Percentiles rank a stretch among this genome's conserved stretches.
phyloP scores from a whole-genome alignment of 2,329 filamentous ascomycete species.

The Pseudogymnoascus sp. region DNA sequence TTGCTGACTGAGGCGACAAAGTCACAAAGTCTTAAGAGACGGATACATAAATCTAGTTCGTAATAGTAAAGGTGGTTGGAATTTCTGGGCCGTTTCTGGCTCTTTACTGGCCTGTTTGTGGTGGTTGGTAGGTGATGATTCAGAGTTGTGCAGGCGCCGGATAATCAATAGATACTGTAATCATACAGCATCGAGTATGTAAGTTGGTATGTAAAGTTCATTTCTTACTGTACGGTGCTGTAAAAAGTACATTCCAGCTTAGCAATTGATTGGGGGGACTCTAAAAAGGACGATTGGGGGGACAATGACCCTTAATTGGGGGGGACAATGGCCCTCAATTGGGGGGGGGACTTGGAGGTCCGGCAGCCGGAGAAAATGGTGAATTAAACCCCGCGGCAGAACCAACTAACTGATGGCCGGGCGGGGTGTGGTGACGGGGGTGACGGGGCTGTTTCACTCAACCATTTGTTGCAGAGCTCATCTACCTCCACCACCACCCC shows the following conservation, averaged over 20 bases:
- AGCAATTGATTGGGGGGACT: neutral
- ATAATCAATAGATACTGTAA: conserved; percentile 1
- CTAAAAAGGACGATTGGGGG: neutral
- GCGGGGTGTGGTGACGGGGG: neutral
- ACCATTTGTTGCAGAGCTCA: neutral
- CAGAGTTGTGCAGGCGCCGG: neutral
- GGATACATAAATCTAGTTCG: neutral
- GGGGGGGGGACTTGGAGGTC: neutral
- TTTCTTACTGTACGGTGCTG: neutral
- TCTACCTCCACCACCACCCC: too few relatives aligned
- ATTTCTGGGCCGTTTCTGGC: neutral
- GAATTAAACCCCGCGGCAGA: neutral
- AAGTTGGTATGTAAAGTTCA: neutral
- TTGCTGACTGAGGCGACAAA: neutral
- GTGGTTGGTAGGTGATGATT: neutral
- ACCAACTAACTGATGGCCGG: neutral
- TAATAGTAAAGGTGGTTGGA: neutral
- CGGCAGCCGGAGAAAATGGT: neutral
- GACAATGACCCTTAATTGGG: neutral
- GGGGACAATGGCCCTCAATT: neutral
- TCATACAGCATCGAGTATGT: neutral
- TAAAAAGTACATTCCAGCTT: neutral
- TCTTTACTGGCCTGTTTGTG: neutral
- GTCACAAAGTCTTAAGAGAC: neutral
- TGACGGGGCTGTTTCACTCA: neutral